Base-by-base conservation (phyloP, 2,329 filamentous ascomycete species). In the Fusarium musae region DNA sequence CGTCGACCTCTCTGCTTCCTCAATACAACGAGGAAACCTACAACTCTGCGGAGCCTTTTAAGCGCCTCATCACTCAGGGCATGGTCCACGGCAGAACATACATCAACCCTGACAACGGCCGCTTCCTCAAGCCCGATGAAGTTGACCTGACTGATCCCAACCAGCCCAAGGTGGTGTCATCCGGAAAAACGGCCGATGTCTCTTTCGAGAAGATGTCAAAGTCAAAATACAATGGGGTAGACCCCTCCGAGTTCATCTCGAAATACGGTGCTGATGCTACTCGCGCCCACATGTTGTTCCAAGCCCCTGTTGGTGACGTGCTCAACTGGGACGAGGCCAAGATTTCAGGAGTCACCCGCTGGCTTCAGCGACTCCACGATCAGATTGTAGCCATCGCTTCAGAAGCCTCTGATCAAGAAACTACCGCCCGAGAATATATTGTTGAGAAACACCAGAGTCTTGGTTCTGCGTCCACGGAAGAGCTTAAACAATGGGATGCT, bases 131-230 rank as follows among this genome's bases (percentile, higher is more conserved):
- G 70, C 93, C 93, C 0, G 87, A 91, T 21, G 93, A 97, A 80
- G 86, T 97, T 19, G 91, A 95, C 71, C 76, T 92, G 9, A 86
- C 84, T 7, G 85, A 88, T 44, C 84, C 87, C 0, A 82, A 84
- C 0, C 83, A 84, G 17, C 93, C 93, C 2, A 84, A 85, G 60
- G 88, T 96, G n/a, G 85, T 85, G 23, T 86, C 87, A 0, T 93
- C 90, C 0, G 89, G 90, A 7, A 82, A 87, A 53, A 77, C 79
- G 0, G 90, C 92, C 3, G 88, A 84, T 34, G 82, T 94, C 23
- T 91, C 89, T 3, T 97, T 89, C 76, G 94, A 97, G 80, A 97
- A 97, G 80, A 97, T 97, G 95, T 96, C 93, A 43, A 97, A 97
- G 83, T 97, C 93, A 77, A 97, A 97, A 82, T 87, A 96, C 83